A percentile compares a stretch with the other conserved stretches of the same genome.
Conservation (phyloP, 108 stramenopile species). For the Cyclotella atomus region DNA sequence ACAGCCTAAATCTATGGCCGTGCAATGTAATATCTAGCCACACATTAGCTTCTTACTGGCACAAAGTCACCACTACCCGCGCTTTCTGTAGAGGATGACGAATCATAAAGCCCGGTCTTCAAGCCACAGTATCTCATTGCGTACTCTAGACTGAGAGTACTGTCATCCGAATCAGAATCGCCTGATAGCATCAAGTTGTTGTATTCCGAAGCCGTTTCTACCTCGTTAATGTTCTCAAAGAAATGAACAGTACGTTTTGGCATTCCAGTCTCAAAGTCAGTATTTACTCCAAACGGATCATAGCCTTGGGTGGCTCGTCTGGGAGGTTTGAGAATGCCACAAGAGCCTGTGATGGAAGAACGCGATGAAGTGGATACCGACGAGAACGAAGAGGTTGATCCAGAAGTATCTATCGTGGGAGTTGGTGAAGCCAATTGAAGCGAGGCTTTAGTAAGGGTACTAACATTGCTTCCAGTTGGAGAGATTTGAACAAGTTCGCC, state of each 20-base stretch:
- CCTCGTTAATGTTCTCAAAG: constrained; percentile 9
- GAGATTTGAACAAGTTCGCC: background rate
- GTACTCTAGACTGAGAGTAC: constrained; percentile 9
- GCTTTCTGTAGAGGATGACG: background rate
- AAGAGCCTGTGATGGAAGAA: background rate
- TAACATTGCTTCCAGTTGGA: background rate
- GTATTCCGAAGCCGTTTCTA: background rate
- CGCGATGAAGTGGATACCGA: constrained; percentile 4
- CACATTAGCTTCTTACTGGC: background rate
- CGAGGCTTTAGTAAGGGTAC: background rate
- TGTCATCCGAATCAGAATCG: constrained; percentile 11
- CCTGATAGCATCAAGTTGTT: background rate
- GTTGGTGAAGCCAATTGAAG: background rate
- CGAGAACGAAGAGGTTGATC: background rate
- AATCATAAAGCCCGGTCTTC: background rate
- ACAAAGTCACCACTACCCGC: background rate
- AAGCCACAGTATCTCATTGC: constrained; percentile 1
- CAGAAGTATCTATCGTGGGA: background rate
- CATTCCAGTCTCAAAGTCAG: constrained; percentile 7
- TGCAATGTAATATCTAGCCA: background rate
- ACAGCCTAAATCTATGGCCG: too few relatives aligned
- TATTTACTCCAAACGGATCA: constrained; percentile 20
- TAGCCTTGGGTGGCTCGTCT: constrained; percentile 8
- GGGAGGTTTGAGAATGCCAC: constrained; percentile 26
- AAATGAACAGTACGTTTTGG: constrained; percentile 13